Evolutionary conservation across 371 early-diverging fungal species (phyloP), one percentile per base, ranked within the genome.

Genomic region (Globomyces sp.): DNA sequence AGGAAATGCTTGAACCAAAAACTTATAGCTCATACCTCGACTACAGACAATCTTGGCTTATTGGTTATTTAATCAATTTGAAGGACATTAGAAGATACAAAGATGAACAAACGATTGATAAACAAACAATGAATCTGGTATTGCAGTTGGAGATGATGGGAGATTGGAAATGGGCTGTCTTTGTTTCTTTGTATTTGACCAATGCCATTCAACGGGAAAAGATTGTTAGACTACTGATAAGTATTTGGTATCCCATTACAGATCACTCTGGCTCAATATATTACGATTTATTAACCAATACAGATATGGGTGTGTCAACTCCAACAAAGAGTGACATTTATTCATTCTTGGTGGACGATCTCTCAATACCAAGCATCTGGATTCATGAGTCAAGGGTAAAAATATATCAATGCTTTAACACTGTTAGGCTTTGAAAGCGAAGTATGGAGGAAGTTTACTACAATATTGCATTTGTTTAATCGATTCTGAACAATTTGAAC

Each of bases 121-220:
- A 74, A 37, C 68, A 88, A 45, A 73, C 85, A 13, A 63, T 75
- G 2, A 66, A 81, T 34, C 80, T 89, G 55, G 77, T 83, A 9
- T 69, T 68, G 34, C 85, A 88, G 71, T 74, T 92, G 9, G 90
- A 90, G 76, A 50, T 59, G 1, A 49, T 87, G 46, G 90, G 89
- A 0, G 68, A 88, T 41, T 90, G 89, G 89, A 73, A 87, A 42
- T 90, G 89, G 90, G 84, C 90, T 0, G 69, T 85, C 52, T 91
- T 80, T 74, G 84, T 85, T 10, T 69, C 78, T 9, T 66, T 86
- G 66, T 85, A 82, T 61, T 67, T 87, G 42, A 63, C 63, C 1
- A 52, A 57, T 1, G 47, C 49, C 8, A 55, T 34, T 34, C 71
- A 66, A 3, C 53, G 77, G 2, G 78, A 77, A 64, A 40, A 42